Conservation (phyloP, 1,284 basidiomycete genomes). For the Microbotryomycetes sp. region DNA sequence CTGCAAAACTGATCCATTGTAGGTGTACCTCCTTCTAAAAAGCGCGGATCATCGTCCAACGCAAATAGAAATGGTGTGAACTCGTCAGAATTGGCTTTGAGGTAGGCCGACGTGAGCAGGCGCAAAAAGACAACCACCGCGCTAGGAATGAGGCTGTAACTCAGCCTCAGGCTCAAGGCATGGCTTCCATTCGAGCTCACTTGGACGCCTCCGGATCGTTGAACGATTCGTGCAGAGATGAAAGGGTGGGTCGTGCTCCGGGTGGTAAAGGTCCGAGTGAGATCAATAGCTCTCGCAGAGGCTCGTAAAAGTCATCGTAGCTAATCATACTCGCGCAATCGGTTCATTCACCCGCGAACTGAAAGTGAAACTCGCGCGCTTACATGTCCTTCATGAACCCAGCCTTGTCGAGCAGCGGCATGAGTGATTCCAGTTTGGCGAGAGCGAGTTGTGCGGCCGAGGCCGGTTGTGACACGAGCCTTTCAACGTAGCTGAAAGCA, state of each 20-base stretch:
- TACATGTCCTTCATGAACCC: slow-evolving; percentile 62
- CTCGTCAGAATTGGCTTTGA: slow-evolving; percentile 56
- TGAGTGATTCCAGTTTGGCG: slow-evolving; percentile 51
- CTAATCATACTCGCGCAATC: too few species aligned
- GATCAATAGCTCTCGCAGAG: slow-evolving; percentile 24
- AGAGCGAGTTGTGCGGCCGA: slow-evolving; percentile 50
- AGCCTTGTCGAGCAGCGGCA: slow-evolving; percentile 51
- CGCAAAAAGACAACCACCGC: slow-evolving; percentile 62
- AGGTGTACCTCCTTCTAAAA: slow-evolving; percentile 42
- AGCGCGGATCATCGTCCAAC: slow-evolving; percentile 43
- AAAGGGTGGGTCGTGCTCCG: neutral
- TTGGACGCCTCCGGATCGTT: slow-evolving; percentile 46
- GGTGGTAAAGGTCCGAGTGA: neutral
- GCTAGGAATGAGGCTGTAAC: neutral
- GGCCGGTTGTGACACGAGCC: slow-evolving; percentile 49
- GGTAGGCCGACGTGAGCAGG: slow-evolving; percentile 70
- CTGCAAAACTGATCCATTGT: slow-evolving; percentile 62
- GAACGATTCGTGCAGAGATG: slow-evolving; percentile 50
- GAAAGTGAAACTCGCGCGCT: slow-evolving; percentile 36
- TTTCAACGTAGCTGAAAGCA: slow-evolving; percentile 59
- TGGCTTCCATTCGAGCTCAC: slow-evolving; percentile 5
- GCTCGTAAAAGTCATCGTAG: slow-evolving; percentile 50
- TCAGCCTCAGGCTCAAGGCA: too few species aligned
- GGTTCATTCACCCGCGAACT: too few species aligned
- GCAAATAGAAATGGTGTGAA: slow-evolving; percentile 67